A percentile compares a stretch with the other conserved stretches of the same genome.
Evolutionary conservation across 148 eudicot species (phyloP).

Genomic region (Tetragonia tetragonoides): DNA sequence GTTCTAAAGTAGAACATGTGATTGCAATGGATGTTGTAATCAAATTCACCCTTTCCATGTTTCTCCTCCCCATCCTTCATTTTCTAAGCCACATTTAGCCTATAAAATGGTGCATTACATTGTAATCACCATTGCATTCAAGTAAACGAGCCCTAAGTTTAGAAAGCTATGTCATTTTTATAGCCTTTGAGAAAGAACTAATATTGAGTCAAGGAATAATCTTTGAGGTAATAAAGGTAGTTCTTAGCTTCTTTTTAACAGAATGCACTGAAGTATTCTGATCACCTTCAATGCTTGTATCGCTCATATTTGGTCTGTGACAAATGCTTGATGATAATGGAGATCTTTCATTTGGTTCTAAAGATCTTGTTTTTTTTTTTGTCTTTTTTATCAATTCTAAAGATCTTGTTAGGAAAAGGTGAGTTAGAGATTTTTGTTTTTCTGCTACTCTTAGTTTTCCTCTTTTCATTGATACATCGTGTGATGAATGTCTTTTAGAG

Average conservation of each 20-base stretch:
- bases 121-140: no score
- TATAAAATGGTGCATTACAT: no score
- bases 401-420: neutral
- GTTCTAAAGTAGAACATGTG: no score
- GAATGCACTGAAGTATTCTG: neutral
- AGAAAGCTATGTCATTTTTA: neutral
- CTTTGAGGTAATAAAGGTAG: neutral
- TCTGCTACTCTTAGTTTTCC: neutral
- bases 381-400: no score
- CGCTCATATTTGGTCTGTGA: neutral
- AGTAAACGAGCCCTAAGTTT: no score
- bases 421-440: neutral
- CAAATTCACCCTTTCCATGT: no score
- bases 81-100: no score
- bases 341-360: neutral
- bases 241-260: no score
- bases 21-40: no score
- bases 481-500: slow-evolving; percentile 28
- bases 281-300: neutral
- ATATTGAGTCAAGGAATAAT: neutral
- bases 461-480: neutral
- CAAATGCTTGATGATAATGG: neutral
- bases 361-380: no score
- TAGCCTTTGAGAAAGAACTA: no score
- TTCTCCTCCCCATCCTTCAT: no score